Evolutionary conservation across 2,329 filamentous ascomycete species (phyloP).

Genomic region (Rachicladosporium sp.): DNA sequence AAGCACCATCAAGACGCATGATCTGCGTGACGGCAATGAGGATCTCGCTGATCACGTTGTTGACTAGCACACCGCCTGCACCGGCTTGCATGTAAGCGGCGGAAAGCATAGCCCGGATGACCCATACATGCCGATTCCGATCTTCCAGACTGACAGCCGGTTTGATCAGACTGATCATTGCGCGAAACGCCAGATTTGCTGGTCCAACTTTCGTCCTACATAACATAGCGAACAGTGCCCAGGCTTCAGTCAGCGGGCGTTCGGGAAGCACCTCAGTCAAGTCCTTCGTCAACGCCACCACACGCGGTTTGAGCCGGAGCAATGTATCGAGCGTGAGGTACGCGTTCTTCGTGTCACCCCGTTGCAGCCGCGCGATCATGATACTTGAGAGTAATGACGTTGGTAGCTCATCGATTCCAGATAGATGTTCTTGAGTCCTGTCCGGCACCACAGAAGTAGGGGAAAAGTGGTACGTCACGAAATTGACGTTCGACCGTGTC

Average conservation of each 20-base stretch:
- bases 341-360: slow-evolving; percentile 34
- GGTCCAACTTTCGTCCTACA: slow-evolving; percentile 30
- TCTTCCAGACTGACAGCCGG: slow-evolving; percentile 8
- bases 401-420: slow-evolving; percentile 10
- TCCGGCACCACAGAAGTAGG: slow-evolving; percentile 35
- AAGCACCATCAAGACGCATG: slow-evolving; percentile 13
- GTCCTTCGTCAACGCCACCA: not conserved
- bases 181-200: slow-evolving; percentile 18
- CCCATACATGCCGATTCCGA: slow-evolving; percentile 7
- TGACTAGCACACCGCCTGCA: slow-evolving; percentile 24
- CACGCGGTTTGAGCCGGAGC: slow-evolving; percentile 32
- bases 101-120: slow-evolving; percentile 29
- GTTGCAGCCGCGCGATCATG: slow-evolving; percentile 32
- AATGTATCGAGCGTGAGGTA: slow-evolving; percentile 40
- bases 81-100: slow-evolving; percentile 31
- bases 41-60: slow-evolving; percentile 27
- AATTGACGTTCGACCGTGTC: slow-evolving; percentile 34
- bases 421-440: slow-evolving; percentile 10
- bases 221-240: slow-evolving; percentile 35
- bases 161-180: slow-evolving; percentile 23
- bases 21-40: slow-evolving; percentile 22
- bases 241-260: slow-evolving; percentile 35
- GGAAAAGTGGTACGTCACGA: slow-evolving; percentile 35
- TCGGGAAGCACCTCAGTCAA: slow-evolving; percentile 35
- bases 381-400: slow-evolving; percentile 37